Evolutionary conservation across 441 rosid genomes (phyloP).

Genomic region (Melastoma candidum): DNA sequence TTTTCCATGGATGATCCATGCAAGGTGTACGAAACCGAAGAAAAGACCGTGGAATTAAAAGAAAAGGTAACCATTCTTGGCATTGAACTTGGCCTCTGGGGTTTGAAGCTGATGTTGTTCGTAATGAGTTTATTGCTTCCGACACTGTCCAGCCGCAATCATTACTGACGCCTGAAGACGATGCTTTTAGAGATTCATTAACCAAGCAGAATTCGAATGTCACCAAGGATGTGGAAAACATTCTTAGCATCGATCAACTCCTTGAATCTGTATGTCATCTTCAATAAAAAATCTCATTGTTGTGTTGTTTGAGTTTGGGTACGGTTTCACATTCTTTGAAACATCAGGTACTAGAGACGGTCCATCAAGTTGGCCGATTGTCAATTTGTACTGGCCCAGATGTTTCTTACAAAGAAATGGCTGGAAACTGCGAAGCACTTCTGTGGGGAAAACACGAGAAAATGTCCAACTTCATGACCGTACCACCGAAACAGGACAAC

Average conservation of each 20-base stretch:
- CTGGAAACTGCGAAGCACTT: slow-evolving; percentile 58
- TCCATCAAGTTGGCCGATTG: slow-evolving; percentile 47
- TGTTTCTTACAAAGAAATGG: slow-evolving; percentile 55
- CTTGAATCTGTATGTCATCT: slow-evolving; percentile 51
- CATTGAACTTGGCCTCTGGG: slow-evolving; percentile 1
- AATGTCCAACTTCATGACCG: slow-evolving; percentile 39
- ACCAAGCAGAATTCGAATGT: slow-evolving; percentile 21
- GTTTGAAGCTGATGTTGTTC: slow-evolving; percentile 4
- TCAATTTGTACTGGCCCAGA: slow-evolving; percentile 51
- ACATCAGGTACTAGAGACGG: slow-evolving; percentile 44
- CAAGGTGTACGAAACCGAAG: slow-evolving; percentile 29
- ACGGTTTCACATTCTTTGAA: neutral
- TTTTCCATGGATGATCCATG: slow-evolving; percentile 37
- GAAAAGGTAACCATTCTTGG: slow-evolving; percentile 22
- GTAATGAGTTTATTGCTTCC: slow-evolving; percentile 9
- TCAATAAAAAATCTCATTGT: slow-evolving; percentile 3
- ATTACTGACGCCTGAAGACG: slow-evolving; percentile 30
- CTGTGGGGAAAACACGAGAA: slow-evolving; percentile 49
- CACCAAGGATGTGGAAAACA: slow-evolving; percentile 18
- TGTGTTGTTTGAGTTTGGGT: slow-evolving; percentile 19
- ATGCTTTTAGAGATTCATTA: slow-evolving; percentile 28
- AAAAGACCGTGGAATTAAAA: slow-evolving; percentile 25
- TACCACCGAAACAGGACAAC: slow-evolving; percentile 33
- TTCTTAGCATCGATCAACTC: slow-evolving; percentile 52
- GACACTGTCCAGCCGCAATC: slow-evolving; percentile 30